Conservation (phyloP, 208 protist species). For the Novymonas esmeraldas region DNA sequence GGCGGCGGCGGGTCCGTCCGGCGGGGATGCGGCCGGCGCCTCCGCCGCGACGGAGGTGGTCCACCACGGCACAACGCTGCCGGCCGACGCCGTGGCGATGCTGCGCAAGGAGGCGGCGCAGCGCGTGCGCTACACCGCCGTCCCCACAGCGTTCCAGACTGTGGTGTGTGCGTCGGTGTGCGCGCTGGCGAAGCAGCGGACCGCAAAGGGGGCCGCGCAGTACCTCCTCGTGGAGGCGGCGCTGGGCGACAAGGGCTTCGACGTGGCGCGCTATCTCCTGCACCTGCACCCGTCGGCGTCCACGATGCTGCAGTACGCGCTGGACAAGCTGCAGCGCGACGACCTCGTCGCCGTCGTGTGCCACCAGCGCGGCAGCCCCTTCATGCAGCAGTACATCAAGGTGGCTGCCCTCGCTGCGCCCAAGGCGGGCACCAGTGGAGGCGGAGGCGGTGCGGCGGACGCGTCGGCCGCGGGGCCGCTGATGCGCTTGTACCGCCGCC, state of each 20-base stretch:
- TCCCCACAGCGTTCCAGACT: conserved; percentile 52
- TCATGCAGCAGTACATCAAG: conserved; percentile 82
- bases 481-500: conserved; percentile 61
- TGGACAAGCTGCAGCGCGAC: conserved; percentile 71
- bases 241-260: conserved; percentile 60
- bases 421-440: conserved; percentile 6
- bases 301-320: conserved; percentile 51
- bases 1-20: background rate
- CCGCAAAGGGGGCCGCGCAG: conserved; percentile 59
- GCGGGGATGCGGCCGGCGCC: background rate
- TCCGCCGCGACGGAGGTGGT: conserved; percentile 18
- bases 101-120: conserved; percentile 51
- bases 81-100: conserved; percentile 52
- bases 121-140: conserved; percentile 61
- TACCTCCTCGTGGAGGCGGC: conserved; percentile 67
- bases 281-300: conserved; percentile 68
- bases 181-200: conserved; percentile 33
- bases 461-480: conserved; percentile 17
- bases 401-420: conserved; percentile 20
- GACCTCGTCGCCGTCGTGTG: conserved; percentile 54
- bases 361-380: conserved; percentile 68
- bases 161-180: conserved; percentile 50
- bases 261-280: conserved; percentile 73
- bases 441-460: background rate
- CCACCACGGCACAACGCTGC: conserved; percentile 41